A percentile compares a stretch with the other conserved stretches of the same genome.
phyloP scores from a whole-genome alignment of 2,329 filamentous ascomycete species.

The Thielaviopsis ethacetica region DNA sequence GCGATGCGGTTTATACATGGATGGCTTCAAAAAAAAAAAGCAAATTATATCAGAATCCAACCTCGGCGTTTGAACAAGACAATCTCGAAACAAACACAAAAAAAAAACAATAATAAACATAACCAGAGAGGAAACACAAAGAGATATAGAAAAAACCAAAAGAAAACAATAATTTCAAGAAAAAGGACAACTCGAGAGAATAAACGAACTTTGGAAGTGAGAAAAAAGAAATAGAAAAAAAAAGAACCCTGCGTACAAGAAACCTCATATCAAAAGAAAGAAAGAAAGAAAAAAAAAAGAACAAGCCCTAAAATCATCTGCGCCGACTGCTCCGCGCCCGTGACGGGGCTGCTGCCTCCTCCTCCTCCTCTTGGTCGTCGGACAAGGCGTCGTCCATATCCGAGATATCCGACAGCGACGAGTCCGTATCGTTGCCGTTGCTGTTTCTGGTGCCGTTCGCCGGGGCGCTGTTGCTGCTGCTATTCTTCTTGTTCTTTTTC shows the following conservation, averaged over 20 bases:
- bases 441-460: not conserved
- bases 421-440: conserved; percentile 5
- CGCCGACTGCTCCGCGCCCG: not conserved
- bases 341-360: not conserved
- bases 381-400: conserved; percentile 8
- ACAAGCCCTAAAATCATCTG: not conserved
- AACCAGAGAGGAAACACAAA: not conserved
- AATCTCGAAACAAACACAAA: not conserved
- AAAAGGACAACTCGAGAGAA: not conserved
- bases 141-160: not conserved
- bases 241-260: not conserved
- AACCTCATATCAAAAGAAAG: not conserved
- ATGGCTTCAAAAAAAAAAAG: too few relatives aligned
- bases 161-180: not conserved
- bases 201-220: not conserved
- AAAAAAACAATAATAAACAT: not conserved
- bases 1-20: not conserved
- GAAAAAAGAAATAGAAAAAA: conserved; percentile 3
- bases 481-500: not conserved
- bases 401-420: conserved; percentile 11
- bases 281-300: conserved; percentile 2
- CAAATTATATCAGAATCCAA: not conserved
- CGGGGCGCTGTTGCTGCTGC: not conserved
- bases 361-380: conserved; percentile 1
- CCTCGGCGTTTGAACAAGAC: not conserved